A percentile compares a stretch with the other conserved stretches of the same genome.
phyloP scores from a whole-genome alignment of 257 asterid species.

The Verbena officinalis region DNA sequence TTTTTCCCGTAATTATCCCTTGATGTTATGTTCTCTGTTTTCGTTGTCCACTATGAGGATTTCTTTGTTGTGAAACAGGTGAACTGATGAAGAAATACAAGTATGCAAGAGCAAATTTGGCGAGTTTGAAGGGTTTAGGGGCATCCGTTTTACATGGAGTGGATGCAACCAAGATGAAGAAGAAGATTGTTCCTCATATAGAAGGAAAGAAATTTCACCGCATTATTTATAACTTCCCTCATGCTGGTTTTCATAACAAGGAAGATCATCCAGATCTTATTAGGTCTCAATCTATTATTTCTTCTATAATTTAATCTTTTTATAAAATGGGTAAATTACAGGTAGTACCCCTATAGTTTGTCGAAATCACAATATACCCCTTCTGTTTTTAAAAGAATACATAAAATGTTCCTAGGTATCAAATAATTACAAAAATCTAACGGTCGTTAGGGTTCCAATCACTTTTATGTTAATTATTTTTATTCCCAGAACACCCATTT shows the following conservation, averaged over 20 bases:
- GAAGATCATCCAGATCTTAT: conserved; percentile 39
- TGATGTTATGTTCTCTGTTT: neutral
- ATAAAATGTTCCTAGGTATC: neutral
- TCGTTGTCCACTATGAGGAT: neutral
- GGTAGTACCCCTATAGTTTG: conserved; percentile 26
- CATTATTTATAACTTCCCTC: conserved; percentile 74
- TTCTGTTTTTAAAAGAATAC: conserved; percentile 6
- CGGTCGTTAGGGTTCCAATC: no score
- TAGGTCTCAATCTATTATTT: no score
- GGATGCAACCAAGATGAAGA: conserved; percentile 53
- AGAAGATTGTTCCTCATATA: conserved; percentile 28
- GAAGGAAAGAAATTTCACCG: conserved; percentile 45
- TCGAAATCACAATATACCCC: neutral
- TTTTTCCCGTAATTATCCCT: neutral
- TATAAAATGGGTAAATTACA: no score
- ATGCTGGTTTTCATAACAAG: conserved; percentile 62
- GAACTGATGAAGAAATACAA: conserved; percentile 51
- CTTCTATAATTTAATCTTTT: no score
- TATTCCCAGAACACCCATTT: no score
- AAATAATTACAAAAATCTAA: no score
- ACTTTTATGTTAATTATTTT: no score
- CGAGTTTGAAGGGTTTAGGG: conserved; percentile 38
- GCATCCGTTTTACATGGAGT: conserved; percentile 52
- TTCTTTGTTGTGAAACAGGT: conserved; percentile 31
- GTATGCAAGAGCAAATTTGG: conserved; percentile 45